phyloP scores from a whole-genome alignment of 176 grass and related monocot species.

The Melocanna baccifera region DNA sequence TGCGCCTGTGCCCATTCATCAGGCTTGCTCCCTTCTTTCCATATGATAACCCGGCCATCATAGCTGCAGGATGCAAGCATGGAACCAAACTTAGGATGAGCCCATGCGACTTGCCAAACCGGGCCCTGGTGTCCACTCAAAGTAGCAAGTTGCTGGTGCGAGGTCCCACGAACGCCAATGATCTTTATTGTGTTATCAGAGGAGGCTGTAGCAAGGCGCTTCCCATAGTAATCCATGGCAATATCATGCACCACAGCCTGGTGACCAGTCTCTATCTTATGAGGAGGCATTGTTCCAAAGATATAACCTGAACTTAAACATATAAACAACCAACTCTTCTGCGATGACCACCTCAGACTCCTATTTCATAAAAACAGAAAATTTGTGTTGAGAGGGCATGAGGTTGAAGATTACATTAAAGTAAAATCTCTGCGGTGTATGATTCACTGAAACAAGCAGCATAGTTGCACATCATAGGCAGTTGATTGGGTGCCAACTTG shows the following conservation, averaged over 20 bases:
- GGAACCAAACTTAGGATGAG: conserved; percentile 77
- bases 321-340: neutral
- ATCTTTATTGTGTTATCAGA: conserved; percentile 71
- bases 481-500: neutral
- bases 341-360: neutral
- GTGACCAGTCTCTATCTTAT: conserved; percentile 71
- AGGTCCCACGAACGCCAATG: conserved; percentile 61
- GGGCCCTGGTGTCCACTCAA: conserved; percentile 68
- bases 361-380: neutral
- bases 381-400: neutral
- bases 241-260: conserved; percentile 74
- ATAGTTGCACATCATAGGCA: neutral
- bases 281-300: conserved; percentile 48
- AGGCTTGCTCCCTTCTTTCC: conserved; percentile 78
- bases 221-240: conserved; percentile 72
- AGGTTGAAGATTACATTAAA: neutral
- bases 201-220: conserved; percentile 70
- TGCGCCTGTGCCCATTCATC: conserved; percentile 62
- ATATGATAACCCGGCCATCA: conserved; percentile 65
- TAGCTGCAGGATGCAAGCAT: conserved; percentile 76
- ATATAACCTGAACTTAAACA: neutral
- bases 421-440: neutral
- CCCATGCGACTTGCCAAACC: conserved; percentile 76
- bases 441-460: neutral
- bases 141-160: conserved; percentile 69